Percentiles rank a stretch among this genome's conserved stretches.
Evolutionary conservation across 202 grass and related monocot species (phyloP).

Genomic region (Zizania palustris): DNA sequence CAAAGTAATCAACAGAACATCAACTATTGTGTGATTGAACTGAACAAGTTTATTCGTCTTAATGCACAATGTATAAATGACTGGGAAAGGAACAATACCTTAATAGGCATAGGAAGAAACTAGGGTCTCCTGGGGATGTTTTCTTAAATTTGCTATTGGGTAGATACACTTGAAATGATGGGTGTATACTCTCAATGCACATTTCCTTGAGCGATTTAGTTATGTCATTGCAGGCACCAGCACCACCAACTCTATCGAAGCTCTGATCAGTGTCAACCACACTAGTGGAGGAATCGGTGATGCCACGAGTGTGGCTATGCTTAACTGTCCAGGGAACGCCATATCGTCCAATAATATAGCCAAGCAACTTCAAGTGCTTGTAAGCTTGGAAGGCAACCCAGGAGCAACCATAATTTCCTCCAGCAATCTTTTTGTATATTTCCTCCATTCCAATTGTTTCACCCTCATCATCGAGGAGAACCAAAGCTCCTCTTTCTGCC

Average conservation of each 20-base stretch:
- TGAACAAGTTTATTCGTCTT: background rate
- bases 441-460: slow-evolving; percentile 42
- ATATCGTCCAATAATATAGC: slow-evolving; percentile 75
- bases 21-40: slow-evolving; percentile 3
- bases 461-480: slow-evolving; percentile 54
- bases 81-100: slow-evolving; percentile 48
- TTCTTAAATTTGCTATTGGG: slow-evolving; percentile 95
- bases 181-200: slow-evolving; percentile 51
- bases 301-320: slow-evolving; percentile 31
- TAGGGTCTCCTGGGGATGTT: slow-evolving; percentile 62
- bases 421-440: slow-evolving; percentile 62
- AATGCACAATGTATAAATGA: background rate
- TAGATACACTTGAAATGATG: slow-evolving; percentile 63
- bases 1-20: slow-evolving; percentile 4
- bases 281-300: background rate
- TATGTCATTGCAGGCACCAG: slow-evolving; percentile 33
- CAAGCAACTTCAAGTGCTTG: slow-evolving; percentile 85
- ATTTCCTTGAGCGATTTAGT: slow-evolving; percentile 48
- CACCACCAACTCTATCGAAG: background rate
- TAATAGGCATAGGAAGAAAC: slow-evolving; percentile 70
- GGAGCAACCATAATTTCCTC: slow-evolving; percentile 63
- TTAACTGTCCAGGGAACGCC: slow-evolving; percentile 68
- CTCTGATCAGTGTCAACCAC: slow-evolving; percentile 17
- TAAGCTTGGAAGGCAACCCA: slow-evolving; percentile 75
- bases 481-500: slow-evolving; percentile 71